Percentiles rank a stretch among this genome's conserved stretches.
Conservation (phyloP, 2,329 filamentous ascomycete species). For the Alternaria angustiovoidea region DNA sequence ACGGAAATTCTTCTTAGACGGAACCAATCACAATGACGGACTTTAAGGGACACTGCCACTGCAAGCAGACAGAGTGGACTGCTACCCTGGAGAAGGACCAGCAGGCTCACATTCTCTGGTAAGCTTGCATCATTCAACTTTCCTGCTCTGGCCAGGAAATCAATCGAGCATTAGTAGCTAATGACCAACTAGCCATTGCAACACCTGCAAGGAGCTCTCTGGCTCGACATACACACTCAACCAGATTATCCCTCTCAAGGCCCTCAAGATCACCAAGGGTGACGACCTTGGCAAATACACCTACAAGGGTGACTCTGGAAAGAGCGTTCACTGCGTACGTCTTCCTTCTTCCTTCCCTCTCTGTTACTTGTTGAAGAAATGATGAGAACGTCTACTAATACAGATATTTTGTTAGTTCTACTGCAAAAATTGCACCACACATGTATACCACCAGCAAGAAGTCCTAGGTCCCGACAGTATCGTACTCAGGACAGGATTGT, state of each 20-base stretch:
- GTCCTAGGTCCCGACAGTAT: conserved; percentile 61
- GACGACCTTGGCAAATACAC: conserved; percentile 60
- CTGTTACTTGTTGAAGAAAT: too few relatives aligned
- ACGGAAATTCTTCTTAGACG: neutral
- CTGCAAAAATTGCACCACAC: conserved; percentile 64
- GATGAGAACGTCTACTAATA: neutral
- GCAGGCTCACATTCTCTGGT: conserved; percentile 57
- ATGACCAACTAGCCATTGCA: conserved; percentile 58
- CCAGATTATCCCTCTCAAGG: conserved; percentile 60
- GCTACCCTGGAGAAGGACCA: conserved; percentile 58
- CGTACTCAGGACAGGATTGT: conserved; percentile 60
- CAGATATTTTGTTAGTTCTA: conserved; percentile 50
- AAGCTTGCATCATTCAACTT: conserved; percentile 30
- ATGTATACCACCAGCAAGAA: conserved; percentile 65
- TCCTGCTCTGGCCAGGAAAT: too few relatives aligned
- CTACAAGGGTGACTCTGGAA: conserved; percentile 65
- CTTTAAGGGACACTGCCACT: conserved; percentile 63
- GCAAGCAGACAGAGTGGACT: conserved; percentile 62
- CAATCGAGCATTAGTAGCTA: neutral
- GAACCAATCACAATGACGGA: conserved; percentile 50
- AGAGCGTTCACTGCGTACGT: conserved; percentile 59
- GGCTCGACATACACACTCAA: conserved; percentile 63
- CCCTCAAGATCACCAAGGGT: conserved; percentile 63
- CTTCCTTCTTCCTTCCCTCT: too few relatives aligned
- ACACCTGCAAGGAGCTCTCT: conserved; percentile 64